These are phyloP conservation scores for Rosa chinensis DNA, from an alignment of 306 rosid genomes.

Conservation along the genomic window DNA sequence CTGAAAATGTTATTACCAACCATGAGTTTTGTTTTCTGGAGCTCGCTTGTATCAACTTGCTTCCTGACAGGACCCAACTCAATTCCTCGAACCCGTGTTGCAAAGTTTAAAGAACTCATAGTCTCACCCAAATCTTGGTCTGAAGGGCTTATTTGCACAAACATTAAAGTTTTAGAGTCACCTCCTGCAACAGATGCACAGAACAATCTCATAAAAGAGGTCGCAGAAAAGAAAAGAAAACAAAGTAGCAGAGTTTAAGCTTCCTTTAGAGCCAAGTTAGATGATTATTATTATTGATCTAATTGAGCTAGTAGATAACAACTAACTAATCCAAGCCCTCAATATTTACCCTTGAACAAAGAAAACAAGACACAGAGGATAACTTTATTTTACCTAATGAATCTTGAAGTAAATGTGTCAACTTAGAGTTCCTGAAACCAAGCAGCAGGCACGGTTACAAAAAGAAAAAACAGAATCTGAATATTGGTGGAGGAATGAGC, in stretches of 20 bases:
- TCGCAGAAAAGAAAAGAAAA: not conserved
- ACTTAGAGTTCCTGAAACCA: slow-evolving; percentile 78
- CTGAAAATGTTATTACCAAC: slow-evolving; percentile 39
- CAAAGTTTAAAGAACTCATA: slow-evolving; percentile 77
- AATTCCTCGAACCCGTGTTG: slow-evolving; percentile 82
- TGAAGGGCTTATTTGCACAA: slow-evolving; percentile 90
- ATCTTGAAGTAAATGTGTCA: slow-evolving; percentile 94
- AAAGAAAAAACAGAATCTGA: slow-evolving; percentile 12
- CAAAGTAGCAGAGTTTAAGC: not conserved
- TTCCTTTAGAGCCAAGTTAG: not conserved
- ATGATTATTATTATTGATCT: not conserved
- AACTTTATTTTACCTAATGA: slow-evolving; percentile 57
- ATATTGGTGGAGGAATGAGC: not conserved
- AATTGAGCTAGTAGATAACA: not conserved
- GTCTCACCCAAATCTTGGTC: slow-evolving; percentile 84
- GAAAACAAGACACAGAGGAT: slow-evolving; percentile 7
- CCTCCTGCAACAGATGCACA: slow-evolving; percentile 55
- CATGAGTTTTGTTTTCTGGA: slow-evolving; percentile 69
- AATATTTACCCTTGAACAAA: slow-evolving; percentile 13
- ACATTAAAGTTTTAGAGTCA: slow-evolving; percentile 83
- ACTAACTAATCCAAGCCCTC: slow-evolving; percentile 16
- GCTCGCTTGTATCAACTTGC: slow-evolving; percentile 76
- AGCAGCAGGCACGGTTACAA: slow-evolving; percentile 17
- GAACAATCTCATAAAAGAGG: slow-evolving; percentile 1
- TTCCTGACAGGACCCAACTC: slow-evolving; percentile 84